phyloP scores from a whole-genome alignment of 2,329 filamentous ascomycete genomes.

The Fusarium sp. region DNA sequence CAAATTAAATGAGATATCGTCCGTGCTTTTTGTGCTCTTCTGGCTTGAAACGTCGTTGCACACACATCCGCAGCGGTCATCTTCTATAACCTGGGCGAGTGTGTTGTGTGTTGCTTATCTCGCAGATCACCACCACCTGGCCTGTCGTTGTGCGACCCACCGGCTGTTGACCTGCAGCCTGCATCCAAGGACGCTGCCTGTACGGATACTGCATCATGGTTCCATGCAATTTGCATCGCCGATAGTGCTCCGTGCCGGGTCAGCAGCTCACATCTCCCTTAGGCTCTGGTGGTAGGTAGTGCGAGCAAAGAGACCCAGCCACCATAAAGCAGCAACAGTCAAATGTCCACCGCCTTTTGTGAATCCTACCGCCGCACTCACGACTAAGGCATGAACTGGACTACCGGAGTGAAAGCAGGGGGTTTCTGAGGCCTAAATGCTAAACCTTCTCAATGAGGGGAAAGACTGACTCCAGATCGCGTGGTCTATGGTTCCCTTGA shows the following conservation, averaged over 20 bases:
- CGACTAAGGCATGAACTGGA: conserved; percentile 4
- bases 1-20: not conserved
- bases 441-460: conserved; percentile 24
- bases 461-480: conserved; percentile 7
- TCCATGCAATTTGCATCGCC: conserved; percentile 43
- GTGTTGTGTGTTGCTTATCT: conserved; percentile 41
- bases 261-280: conserved; percentile 25
- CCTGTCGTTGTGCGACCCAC: conserved; percentile 33
- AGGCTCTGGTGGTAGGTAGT: not conserved
- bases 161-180: conserved; percentile 39
- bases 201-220: conserved; percentile 41
- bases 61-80: not conserved
- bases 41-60: conserved; percentile 7
- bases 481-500: conserved; percentile 18
- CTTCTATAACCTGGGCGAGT: not conserved
- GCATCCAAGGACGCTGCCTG: conserved; percentile 27
- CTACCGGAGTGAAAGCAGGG: conserved; percentile 1
- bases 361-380: conserved; percentile 19
- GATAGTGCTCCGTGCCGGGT: conserved; percentile 38
- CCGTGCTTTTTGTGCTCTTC: conserved; percentile 7
- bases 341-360: conserved; percentile 42
- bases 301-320: conserved; percentile 19
- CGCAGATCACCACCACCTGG: conserved; percentile 32
- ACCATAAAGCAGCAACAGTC: conserved; percentile 11
- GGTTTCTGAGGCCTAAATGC: not conserved